phyloP scores from a whole-genome alignment of 2,329 filamentous ascomycete species.

The Alternaria triticina region DNA sequence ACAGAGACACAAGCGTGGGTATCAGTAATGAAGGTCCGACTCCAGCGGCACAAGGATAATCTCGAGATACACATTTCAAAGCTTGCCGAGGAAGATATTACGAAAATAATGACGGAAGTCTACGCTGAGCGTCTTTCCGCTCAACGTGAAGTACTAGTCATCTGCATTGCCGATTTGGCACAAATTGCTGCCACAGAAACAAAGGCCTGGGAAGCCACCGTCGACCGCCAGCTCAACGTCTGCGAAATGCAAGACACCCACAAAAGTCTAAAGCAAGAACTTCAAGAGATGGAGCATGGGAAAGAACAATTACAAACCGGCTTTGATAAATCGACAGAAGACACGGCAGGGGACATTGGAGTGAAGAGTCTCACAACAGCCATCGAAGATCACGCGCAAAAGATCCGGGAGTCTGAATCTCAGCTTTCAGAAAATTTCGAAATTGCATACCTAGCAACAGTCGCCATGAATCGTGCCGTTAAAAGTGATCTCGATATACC shows the following conservation, averaged over 20 bases:
- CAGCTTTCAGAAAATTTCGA: no score
- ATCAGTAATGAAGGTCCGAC: not conserved
- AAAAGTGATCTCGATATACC: not conserved
- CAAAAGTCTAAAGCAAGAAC: not conserved
- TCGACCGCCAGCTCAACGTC: not conserved
- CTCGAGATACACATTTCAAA: not conserved
- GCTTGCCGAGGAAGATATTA: not conserved
- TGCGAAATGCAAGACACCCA: no score
- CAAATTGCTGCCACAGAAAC: not conserved
- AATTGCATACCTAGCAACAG: not conserved
- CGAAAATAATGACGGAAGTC: accelerated
- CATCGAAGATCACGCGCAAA: not conserved
- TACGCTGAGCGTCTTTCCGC: not conserved
- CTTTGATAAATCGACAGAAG: not conserved
- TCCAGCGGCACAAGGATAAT: not conserved
- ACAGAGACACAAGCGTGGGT: not conserved
- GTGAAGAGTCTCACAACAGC: not conserved
- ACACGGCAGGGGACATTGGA: not conserved
- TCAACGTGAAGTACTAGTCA: no score
- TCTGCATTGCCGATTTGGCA: not conserved
- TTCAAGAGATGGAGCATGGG: not conserved
- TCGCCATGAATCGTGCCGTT: no score
- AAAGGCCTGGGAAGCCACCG: not conserved
- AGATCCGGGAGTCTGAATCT: not conserved
- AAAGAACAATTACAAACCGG: not conserved